A percentile compares a stretch with the other conserved stretches of the same genome.
Conservation (phyloP, 2,329 filamentous ascomycete species). For the Colletotrichum sp. region DNA sequence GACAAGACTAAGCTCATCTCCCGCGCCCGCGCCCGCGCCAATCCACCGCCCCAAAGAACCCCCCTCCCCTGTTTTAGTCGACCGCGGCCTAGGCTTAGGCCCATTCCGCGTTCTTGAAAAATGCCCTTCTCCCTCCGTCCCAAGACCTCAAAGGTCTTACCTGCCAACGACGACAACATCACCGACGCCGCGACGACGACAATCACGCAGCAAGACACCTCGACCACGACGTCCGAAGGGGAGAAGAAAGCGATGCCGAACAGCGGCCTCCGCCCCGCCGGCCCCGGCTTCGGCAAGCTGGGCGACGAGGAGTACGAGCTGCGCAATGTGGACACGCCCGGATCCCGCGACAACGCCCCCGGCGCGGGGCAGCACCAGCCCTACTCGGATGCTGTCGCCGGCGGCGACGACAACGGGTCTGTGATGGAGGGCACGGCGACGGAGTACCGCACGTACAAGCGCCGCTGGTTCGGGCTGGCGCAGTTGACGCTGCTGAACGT, state of each 20-base stretch:
- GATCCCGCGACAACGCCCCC: background rate
- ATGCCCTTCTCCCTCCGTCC: constrained; percentile 9
- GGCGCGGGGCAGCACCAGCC: background rate
- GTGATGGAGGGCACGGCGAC: constrained; percentile 31
- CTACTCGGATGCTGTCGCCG: constrained; percentile 18
- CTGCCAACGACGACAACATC: background rate
- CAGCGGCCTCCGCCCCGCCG: background rate
- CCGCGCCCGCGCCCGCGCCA: background rate
- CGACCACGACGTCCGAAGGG: background rate
- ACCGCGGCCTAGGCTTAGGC: background rate
- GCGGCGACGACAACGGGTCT: constrained; percentile 25
- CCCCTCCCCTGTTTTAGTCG: background rate
- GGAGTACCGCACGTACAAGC: constrained; percentile 69
- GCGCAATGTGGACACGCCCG: constrained; percentile 1
- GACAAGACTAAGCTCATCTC: background rate
- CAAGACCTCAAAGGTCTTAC: background rate
- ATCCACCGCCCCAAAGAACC: background rate
- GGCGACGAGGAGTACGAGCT: constrained; percentile 21
- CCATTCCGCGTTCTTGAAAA: background rate
- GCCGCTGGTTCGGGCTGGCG: constrained; percentile 85
- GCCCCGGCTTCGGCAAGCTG: constrained; percentile 25
- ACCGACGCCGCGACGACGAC: background rate
- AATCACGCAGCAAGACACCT: background rate
- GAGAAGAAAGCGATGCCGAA: constrained; percentile 1
- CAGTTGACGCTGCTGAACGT: constrained; percentile 90